Evolutionary conservation across 2,329 filamentous ascomycete species (phyloP).

Genomic region (Aureobasidium sp.): DNA sequence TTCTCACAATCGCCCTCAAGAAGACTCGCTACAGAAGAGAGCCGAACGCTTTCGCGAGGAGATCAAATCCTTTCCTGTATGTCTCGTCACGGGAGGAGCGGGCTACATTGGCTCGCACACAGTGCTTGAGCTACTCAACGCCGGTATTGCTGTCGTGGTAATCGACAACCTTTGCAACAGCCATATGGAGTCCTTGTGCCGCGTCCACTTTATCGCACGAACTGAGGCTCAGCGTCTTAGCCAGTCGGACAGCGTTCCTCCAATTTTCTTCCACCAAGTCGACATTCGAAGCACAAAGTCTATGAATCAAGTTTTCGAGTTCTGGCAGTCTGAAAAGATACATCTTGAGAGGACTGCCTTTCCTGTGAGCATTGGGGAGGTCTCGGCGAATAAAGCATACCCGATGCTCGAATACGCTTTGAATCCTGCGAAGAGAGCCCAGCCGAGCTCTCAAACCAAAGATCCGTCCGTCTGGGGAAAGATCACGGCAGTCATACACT

Average conservation of each 20-base stretch:
- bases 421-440: not conserved
- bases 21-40: not conserved
- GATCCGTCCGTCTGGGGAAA: conserved; percentile 37
- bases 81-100: conserved; percentile 12
- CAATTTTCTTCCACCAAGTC: conserved; percentile 41
- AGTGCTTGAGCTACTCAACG: conserved; percentile 47
- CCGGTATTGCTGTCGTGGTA: conserved; percentile 47
- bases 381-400: conserved; percentile 9
- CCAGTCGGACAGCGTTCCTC: conserved; percentile 35
- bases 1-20: not conserved
- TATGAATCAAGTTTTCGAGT: conserved; percentile 36
- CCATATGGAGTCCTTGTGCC: conserved; percentile 28
- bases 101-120: conserved; percentile 48
- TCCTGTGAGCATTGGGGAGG: conserved; percentile 30
- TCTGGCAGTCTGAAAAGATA: conserved; percentile 1
- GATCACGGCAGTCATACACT: conserved; percentile 61
- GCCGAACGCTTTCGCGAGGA: conserved; percentile 12
- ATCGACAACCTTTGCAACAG: conserved; percentile 42
- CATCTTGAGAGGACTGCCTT: conserved; percentile 21
- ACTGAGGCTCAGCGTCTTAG: conserved; percentile 31
- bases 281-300: conserved; percentile 39
- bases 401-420: conserved; percentile 8
- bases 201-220: conserved; percentile 33
- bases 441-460: conserved; percentile 21
- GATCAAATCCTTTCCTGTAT: conserved; percentile 10